Conservation (phyloP, 1,284 basidiomycete species). For the Trametes versicolor region DNA sequence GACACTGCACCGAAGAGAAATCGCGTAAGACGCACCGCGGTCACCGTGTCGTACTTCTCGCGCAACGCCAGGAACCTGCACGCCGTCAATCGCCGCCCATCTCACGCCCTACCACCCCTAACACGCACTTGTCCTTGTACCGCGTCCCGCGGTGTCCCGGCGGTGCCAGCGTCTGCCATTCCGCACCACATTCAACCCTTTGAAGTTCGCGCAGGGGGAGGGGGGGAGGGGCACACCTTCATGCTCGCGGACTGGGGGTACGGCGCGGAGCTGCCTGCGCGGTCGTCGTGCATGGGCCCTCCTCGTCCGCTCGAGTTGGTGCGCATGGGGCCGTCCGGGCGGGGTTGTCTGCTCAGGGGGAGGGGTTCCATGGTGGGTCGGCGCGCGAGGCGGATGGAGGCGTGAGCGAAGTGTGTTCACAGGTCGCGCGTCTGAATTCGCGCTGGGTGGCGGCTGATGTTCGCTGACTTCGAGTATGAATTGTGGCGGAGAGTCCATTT, state of each 20-base stretch:
- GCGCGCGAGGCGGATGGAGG: too few relatives aligned
- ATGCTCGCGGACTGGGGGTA: constrained; percentile 16
- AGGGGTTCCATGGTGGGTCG: constrained; percentile 15
- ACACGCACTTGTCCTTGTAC: constrained; percentile 44
- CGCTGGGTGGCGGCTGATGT: too few relatives aligned
- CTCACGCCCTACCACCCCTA: background rate
- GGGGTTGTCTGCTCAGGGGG: background rate
- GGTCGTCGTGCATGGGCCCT: background rate
- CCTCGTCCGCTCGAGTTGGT: constrained; percentile 18
- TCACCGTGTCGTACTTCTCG: constrained; percentile 64
- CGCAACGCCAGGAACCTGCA: constrained; percentile 61
- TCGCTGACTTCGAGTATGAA: too few relatives aligned
- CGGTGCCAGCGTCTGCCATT: constrained; percentile 17
- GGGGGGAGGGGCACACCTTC: constrained; percentile 6
- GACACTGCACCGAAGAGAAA: background rate
- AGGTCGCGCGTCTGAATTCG: too few relatives aligned
- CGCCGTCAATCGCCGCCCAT: constrained; percentile 8
- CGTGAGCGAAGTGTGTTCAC: too few relatives aligned
- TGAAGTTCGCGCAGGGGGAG: background rate
- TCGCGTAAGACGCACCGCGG: constrained; percentile 47
- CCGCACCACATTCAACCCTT: too few relatives aligned
- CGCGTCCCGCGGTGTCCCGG: constrained; percentile 32
- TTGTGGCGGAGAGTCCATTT: too few relatives aligned
- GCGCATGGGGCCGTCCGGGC: constrained; percentile 16
- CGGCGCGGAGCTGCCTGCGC: constrained; percentile 14